Conservation (phyloP, 371 early-diverging fungal genomes). For the Parasitella parasitica region DNA sequence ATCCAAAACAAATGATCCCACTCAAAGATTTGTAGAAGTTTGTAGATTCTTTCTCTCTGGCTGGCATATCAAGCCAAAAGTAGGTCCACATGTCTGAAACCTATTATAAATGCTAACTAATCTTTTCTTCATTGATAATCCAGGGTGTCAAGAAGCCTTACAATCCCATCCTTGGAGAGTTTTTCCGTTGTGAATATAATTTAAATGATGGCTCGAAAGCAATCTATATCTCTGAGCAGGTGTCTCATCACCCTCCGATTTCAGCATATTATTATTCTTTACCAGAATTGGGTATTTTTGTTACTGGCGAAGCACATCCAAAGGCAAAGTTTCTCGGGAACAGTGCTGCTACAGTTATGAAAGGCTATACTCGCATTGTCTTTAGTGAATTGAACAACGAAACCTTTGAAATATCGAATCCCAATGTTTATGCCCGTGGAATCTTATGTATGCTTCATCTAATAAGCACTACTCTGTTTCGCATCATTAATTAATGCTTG, state of each 20-base stretch:
- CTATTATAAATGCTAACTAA: background rate
- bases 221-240: conserved; percentile 68
- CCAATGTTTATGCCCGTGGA: conserved; percentile 48
- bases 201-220: conserved; percentile 67
- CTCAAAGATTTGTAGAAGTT: conserved; percentile 85
- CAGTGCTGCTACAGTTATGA: conserved; percentile 83
- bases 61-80: conserved; percentile 95
- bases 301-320: conserved; percentile 86
- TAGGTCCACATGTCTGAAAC: conserved; percentile 18
- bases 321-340: conserved; percentile 92
- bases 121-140: background rate
- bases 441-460: conserved; percentile 61
- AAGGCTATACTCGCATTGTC: conserved; percentile 64
- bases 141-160: conserved; percentile 92
- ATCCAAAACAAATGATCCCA: conserved; percentile 69
- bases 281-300: conserved; percentile 63
- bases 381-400: conserved; percentile 34
- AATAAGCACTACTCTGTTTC: conserved; percentile 37
- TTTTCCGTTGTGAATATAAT: conserved; percentile 72
- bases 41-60: conserved; percentile 92
- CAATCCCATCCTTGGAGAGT: conserved; percentile 81
- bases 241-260: conserved; percentile 77
- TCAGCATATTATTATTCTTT: conserved; percentile 66
- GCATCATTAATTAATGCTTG: conserved; percentile 41
- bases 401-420: conserved; percentile 41